These are phyloP conservation scores for Coffea humblotiana DNA, from an alignment of 305 asterid genomes.

Conservation along the genomic window DNA sequence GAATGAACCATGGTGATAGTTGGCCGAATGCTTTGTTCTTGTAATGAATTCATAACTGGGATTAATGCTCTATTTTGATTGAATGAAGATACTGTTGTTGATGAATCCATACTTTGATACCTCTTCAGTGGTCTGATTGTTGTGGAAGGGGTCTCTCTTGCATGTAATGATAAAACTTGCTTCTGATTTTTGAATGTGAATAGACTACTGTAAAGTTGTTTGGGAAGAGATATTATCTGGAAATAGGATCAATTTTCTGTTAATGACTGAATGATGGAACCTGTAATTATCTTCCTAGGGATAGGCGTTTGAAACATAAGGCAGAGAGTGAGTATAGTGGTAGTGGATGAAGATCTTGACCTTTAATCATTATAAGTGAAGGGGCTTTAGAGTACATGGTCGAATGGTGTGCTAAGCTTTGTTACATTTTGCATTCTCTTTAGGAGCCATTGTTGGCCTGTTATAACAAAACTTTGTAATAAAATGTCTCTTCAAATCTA, in stretches of 20 bases:
- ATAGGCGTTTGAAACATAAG: not conserved
- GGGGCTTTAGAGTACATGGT: not conserved
- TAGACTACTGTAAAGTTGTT: not conserved
- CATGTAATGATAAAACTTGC: not conserved
- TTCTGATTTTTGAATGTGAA: not conserved
- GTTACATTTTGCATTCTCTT: not conserved
- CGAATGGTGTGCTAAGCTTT: not conserved
- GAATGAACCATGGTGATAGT: not conserved
- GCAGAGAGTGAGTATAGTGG: not conserved
- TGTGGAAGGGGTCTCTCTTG: not conserved
- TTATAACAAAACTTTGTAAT: not conserved
- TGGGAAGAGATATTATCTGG: not conserved
- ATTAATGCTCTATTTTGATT: not conserved
- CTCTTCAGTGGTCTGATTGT: not conserved
- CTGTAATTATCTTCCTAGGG: not conserved
- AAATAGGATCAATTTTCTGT: not conserved
- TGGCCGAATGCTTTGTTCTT: not conserved
- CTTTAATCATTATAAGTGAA: not conserved
- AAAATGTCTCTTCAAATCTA: too few relatives aligned
- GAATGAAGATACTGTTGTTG: not conserved
- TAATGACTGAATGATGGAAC: not conserved
- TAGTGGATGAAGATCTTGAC: not conserved
- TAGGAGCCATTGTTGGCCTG: not conserved
- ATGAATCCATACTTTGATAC: not conserved
- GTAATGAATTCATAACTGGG: not conserved